phyloP scores from a whole-genome alignment of 202 grass and related monocot genomes.

The Setaria italica region DNA sequence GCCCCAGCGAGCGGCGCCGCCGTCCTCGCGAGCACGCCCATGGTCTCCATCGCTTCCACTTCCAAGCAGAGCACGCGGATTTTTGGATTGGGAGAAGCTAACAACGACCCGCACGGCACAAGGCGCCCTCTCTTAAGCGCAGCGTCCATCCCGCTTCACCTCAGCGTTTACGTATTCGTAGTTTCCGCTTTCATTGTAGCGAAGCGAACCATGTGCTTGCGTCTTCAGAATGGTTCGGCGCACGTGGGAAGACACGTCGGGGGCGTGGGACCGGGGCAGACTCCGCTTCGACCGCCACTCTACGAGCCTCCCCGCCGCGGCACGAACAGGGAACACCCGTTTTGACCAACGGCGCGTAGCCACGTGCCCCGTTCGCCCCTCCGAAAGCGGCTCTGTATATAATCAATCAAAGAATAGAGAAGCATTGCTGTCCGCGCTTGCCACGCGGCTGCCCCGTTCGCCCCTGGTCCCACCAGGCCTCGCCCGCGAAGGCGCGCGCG shows the following conservation, averaged over 20 bases:
- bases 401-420: no score
- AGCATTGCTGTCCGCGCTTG: no score
- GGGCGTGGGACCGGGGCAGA: no score
- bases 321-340: not conserved
- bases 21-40: slow-evolving; percentile 41
- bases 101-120: not conserved
- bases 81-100: slow-evolving; percentile 33
- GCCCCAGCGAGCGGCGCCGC: slow-evolving; percentile 24
- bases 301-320: no score
- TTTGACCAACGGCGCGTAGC: fast-evolving
- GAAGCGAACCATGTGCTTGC: not conserved
- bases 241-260: not conserved
- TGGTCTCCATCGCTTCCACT: slow-evolving; percentile 41
- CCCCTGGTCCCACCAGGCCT: not conserved
- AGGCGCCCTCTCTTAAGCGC: not conserved
- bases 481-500: not conserved
- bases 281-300: not conserved
- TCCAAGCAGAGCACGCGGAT: not conserved
- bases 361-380: not conserved
- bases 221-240: not conserved
- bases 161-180: not conserved
- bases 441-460: not conserved
- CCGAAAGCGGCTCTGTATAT: no score
- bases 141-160: not conserved
- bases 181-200: no score